These are phyloP conservation scores for Fusarium foetens DNA, from an alignment of 2,329 filamentous ascomycete genomes.

Conservation along the genomic window DNA sequence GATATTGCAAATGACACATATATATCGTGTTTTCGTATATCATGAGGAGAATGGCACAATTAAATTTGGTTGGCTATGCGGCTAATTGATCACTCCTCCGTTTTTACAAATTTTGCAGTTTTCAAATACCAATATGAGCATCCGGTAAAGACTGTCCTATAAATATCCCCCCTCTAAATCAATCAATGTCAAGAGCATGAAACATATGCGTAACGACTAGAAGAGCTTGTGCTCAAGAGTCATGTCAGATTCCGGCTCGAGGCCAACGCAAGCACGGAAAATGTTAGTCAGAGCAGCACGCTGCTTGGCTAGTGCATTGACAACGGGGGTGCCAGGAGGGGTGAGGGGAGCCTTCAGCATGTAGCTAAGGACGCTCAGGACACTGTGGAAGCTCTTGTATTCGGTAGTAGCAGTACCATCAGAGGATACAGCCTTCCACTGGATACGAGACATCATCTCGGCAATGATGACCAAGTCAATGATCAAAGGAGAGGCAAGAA, in stretches of 20 bases:
- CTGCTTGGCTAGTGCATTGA: slow-evolving; percentile 97
- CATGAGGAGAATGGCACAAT: slow-evolving; percentile 36
- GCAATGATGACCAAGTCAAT: slow-evolving; percentile 93
- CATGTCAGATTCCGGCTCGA: slow-evolving; percentile 99
- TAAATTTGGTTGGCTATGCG: slow-evolving; percentile 39
- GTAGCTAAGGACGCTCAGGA: slow-evolving; percentile 96
- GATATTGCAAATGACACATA: not conserved
- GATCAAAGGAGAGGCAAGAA: slow-evolving; percentile 94
- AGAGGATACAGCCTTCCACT: slow-evolving; percentile 77
- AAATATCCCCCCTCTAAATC: slow-evolving; percentile 4
- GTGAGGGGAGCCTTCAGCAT: slow-evolving; percentile 98
- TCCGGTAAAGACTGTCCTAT: slow-evolving; percentile 31
- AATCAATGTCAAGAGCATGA: not conserved
- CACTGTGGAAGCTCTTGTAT: slow-evolving; percentile 95
- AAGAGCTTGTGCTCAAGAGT: slow-evolving; percentile 99
- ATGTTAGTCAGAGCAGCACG: slow-evolving; percentile 95
- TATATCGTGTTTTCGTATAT: not conserved
- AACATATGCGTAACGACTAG: slow-evolving; percentile 52
- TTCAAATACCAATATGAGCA: slow-evolving; percentile 3
- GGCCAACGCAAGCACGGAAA: slow-evolving; percentile 95
- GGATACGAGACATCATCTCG: slow-evolving; percentile 98
- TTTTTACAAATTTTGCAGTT: slow-evolving; percentile 11
- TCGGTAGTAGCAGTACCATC: slow-evolving; percentile 67
- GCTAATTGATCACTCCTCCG: slow-evolving; percentile 29
- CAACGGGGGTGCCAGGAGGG: slow-evolving; percentile 91